Conservation (phyloP, 176 grass and related monocot species). For the Poa annua region DNA sequence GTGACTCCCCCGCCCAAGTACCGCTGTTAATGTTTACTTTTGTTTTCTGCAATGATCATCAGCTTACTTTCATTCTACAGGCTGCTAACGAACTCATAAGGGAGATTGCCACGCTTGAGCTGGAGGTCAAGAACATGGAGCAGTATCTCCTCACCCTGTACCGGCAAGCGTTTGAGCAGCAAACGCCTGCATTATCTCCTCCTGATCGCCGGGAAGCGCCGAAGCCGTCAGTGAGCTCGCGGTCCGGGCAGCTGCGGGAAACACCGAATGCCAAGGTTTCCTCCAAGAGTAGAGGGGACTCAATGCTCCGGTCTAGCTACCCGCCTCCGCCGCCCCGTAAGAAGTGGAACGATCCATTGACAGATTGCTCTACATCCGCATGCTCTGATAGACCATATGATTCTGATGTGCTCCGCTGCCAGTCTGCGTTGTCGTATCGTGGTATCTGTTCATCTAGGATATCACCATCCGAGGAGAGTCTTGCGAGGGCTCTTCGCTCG, state of each 20-base stretch:
- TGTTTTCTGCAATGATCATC: conserved; percentile 22
- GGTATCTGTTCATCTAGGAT: conserved; percentile 74
- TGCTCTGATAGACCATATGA: conserved; percentile 41
- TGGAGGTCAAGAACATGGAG: conserved; percentile 98
- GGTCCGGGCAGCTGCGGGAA: conserved; percentile 30
- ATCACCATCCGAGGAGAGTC: conserved; percentile 73
- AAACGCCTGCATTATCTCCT: conserved; percentile 56
- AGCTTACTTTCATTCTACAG: conserved; percentile 41
- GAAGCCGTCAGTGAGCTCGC: conserved; percentile 33
- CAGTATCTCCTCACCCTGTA: conserved; percentile 92
- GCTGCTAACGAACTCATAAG: conserved; percentile 84
- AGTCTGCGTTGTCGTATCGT: conserved; percentile 64
- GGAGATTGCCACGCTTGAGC: conserved; percentile 85
- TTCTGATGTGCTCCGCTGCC: conserved; percentile 51
- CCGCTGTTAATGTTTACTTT: not conserved
- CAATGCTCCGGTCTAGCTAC: conserved; percentile 41
- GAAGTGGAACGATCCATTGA: conserved; percentile 46
- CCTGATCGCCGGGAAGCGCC: conserved; percentile 30
- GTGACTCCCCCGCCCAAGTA: conserved; percentile 37
- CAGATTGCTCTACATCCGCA: conserved; percentile 46
- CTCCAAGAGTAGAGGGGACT: conserved; percentile 40
- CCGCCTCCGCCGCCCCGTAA: not conserved
- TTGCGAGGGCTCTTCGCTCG: conserved; percentile 77
- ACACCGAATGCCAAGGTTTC: conserved; percentile 21
- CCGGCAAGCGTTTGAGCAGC: conserved; percentile 87